These are phyloP conservation scores for Candida sanyaensis DNA, from an alignment of 1,139 yeast genomes.

Conservation along the genomic window DNA sequence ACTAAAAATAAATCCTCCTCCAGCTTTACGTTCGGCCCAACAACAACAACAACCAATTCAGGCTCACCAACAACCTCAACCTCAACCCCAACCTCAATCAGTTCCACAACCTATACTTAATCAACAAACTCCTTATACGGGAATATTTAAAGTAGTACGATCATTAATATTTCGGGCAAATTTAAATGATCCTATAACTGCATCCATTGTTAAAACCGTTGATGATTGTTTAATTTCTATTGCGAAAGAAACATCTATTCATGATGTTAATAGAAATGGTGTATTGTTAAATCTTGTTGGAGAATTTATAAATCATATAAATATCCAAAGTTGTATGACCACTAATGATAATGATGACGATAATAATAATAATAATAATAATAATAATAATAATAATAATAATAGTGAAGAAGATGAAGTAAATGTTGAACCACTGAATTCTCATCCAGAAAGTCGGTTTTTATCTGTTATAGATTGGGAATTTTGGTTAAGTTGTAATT, in stretches of 20 bases:
- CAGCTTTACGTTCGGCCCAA: background rate
- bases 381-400: no score
- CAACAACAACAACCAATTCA: background rate
- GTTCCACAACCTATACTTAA: background rate
- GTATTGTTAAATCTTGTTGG: constrained; percentile 45
- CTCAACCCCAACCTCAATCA: background rate
- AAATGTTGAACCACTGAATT: background rate
- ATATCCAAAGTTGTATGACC: constrained; percentile 13
- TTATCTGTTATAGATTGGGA: constrained; percentile 57
- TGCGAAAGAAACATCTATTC: constrained; percentile 44
- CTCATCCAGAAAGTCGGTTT: constrained; percentile 6
- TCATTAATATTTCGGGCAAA: constrained; percentile 37
- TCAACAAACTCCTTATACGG: background rate
- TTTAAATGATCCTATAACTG: constrained; percentile 16
- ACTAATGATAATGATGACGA: no score
- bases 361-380: no score
- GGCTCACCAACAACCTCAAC: background rate
- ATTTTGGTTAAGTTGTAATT: constrained; percentile 69
- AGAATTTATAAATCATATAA: constrained; percentile 46
- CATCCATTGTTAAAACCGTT: constrained; percentile 20
- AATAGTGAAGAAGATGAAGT: background rate
- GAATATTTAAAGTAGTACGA: constrained; percentile 47
- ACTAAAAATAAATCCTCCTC: background rate
- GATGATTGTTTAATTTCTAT: constrained; percentile 37
- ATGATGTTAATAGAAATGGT: constrained; percentile 48